phyloP scores from a whole-genome alignment of 1,284 basidiomycete species.

The Puccinia novopanici region DNA sequence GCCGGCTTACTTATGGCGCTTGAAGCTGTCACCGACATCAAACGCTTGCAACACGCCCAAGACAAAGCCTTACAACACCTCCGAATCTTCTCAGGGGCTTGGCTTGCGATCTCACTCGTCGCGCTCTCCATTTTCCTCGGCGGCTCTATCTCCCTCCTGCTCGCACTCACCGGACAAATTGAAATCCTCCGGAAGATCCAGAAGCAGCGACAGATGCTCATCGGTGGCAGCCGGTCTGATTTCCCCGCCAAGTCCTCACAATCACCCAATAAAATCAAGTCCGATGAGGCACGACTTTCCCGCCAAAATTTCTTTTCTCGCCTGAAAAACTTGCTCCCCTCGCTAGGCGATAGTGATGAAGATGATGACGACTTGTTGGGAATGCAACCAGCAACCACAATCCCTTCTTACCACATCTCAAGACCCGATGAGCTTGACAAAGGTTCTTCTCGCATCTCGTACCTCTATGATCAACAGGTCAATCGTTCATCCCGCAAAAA shows the following conservation, averaged over 20 bases:
- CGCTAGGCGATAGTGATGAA: slow-evolving; percentile 18
- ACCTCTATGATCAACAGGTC: slow-evolving; percentile 22
- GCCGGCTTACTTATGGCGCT: slow-evolving; percentile 15
- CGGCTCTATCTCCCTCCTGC: slow-evolving; percentile 35
- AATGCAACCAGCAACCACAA: slow-evolving; percentile 14
- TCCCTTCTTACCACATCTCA: slow-evolving; percentile 27
- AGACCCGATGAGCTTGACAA: slow-evolving; percentile 10
- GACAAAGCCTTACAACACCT: slow-evolving; percentile 39
- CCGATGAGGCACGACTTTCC: not conserved
- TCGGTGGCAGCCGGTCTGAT: slow-evolving; percentile 6
- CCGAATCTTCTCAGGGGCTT: slow-evolving; percentile 40
- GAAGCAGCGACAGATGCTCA: slow-evolving; percentile 32
- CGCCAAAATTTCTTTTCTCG: slow-evolving; percentile 13
- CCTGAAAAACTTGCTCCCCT: slow-evolving; percentile 25
- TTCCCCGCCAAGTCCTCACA: not conserved
- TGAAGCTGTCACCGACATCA: slow-evolving; percentile 20
- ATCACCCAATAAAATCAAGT: not conserved
- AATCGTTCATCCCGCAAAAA: slow-evolving; percentile 19
- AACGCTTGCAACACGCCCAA: slow-evolving; percentile 21
- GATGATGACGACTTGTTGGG: slow-evolving; percentile 35
- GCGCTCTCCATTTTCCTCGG: slow-evolving; percentile 37
- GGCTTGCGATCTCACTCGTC: slow-evolving; percentile 38
- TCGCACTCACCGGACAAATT: slow-evolving; percentile 44
- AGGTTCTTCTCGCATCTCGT: slow-evolving; percentile 8
- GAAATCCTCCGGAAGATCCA: slow-evolving; percentile 42